Conservation (phyloP, 2,329 filamentous ascomycete genomes). For the Talaromyces sp. region DNA sequence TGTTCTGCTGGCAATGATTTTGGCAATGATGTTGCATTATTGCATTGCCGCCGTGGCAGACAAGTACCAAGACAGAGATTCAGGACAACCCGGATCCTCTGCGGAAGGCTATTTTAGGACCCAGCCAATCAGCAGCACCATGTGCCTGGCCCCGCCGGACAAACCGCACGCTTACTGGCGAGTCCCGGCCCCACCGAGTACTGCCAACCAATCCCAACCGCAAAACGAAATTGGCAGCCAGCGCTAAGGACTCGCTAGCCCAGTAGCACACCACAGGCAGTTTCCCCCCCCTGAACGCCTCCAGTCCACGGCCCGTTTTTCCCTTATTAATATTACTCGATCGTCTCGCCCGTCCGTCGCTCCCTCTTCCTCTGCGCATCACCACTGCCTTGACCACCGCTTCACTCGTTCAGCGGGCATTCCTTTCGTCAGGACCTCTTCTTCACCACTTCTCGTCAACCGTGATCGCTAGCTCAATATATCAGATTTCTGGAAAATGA, state of each 20-base stretch:
- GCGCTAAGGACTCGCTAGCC: neutral
- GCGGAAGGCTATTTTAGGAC: neutral
- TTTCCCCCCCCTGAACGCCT: neutral
- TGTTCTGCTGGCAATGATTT: no score
- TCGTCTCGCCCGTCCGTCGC: slow-evolving; percentile 2
- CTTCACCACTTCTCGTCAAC: slow-evolving; percentile 16
- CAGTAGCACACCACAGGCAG: neutral
- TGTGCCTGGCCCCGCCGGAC: neutral
- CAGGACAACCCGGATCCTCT: neutral
- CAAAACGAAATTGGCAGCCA: neutral
- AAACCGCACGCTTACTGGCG: neutral
- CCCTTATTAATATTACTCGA: neutral
- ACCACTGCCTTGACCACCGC: slow-evolving; percentile 21
- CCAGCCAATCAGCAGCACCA: neutral
- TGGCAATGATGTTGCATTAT: no score
- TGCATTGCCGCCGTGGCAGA: neutral
- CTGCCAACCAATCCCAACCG: neutral
- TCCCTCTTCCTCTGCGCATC: slow-evolving; percentile 11
- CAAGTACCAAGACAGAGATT: no score
- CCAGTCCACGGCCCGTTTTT: slow-evolving; percentile 1
- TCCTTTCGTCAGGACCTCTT: slow-evolving; percentile 41
- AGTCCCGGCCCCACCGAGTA: neutral
- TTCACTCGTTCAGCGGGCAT: slow-evolving; percentile 70
- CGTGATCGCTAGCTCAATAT: slow-evolving; percentile 13
- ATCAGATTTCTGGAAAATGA: slow-evolving; percentile 57